Evolutionary conservation across 257 asterid genomes (phyloP), one percentile per base, ranked within the genome.

Genomic region (Forsythia viridissima): DNA sequence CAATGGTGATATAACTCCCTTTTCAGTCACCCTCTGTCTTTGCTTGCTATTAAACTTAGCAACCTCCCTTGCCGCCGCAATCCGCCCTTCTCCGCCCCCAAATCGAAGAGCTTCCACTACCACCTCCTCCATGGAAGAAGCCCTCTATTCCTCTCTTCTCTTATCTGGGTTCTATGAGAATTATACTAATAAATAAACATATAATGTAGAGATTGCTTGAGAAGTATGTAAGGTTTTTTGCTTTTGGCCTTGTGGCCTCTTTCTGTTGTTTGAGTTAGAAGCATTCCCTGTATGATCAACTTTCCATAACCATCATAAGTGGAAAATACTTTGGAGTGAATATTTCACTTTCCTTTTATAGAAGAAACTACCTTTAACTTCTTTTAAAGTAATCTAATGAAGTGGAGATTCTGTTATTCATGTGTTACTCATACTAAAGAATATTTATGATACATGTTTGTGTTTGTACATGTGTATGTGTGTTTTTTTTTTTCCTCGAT

Each of bases 41-140:
- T 85, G 91, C 81, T 84, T 86, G 39, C 84, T 88, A 70, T 71
- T 73, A 8, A 89, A 86, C 38, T 87, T 85, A 12, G 84, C 86
- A 38, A 90, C 75, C 81, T 86, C 89, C 80, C 85, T 88, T 8
- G 98, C 97, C 4, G 91, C 94, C 0, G 83, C 20, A 34, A 90
- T 81, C 71, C 81, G 92, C 68, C 89, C 85, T 72, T 88, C 90
- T 79, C 80, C 61, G 71, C 87, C 92, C 59, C 92, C 92, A 40
- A 83, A 84, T 73, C 85, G 89, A 79, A 91, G 96, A 80, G 93
- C 92, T 85, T 91, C 92, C 73, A 81, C 90, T 87, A 91, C 86
- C 63, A 80, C 72, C 80, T 76, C 83, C 79, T 85, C 88, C 88
- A 80, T 86, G 87, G 86, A 48, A 79, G 78, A 84, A 81, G 80